Percentiles rank a stretch among this genome's conserved stretches.
Evolutionary conservation across 148 eudicot species (phyloP).

Genomic region (Rhododendron williamsianum): DNA sequence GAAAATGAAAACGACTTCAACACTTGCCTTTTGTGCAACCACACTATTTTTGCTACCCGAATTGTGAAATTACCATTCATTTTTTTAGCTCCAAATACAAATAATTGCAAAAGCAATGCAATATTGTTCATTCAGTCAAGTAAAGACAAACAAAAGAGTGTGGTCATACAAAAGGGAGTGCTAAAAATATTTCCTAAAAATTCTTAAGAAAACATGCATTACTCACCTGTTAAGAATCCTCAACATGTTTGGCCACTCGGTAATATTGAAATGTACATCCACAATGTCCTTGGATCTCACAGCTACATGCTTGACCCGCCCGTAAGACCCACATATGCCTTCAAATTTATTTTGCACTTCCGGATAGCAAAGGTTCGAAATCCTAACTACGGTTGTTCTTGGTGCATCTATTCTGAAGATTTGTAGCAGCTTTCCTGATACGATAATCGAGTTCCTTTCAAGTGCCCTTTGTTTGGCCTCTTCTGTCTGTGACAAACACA

Average conservation of each 20-base stretch:
- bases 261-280: conserved; percentile 15
- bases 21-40: not conserved
- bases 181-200: not conserved
- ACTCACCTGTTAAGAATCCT: conserved; percentile 25
- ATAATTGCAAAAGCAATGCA: not conserved
- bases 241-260: conserved; percentile 34
- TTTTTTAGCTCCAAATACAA: not conserved
- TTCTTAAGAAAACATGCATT: not conserved
- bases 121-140: not conserved
- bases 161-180: not conserved
- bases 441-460: conserved; percentile 19
- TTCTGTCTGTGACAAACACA: conserved; percentile 21
- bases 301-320: not conserved
- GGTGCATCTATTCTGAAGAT: conserved; percentile 26
- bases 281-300: not conserved
- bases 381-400: conserved; percentile 35
- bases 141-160: not conserved
- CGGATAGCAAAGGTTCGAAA: not conserved
- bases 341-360: not conserved
- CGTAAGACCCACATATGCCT: conserved; percentile 9
- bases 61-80: not conserved
- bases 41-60: not conserved
- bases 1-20: not conserved
- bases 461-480: conserved; percentile 30
- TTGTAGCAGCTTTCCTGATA: conserved; percentile 14